Percentiles rank a stretch among this genome's conserved stretches.
Conservation (phyloP, 176 grass and related monocot genomes). For the Zea luxurians region DNA sequence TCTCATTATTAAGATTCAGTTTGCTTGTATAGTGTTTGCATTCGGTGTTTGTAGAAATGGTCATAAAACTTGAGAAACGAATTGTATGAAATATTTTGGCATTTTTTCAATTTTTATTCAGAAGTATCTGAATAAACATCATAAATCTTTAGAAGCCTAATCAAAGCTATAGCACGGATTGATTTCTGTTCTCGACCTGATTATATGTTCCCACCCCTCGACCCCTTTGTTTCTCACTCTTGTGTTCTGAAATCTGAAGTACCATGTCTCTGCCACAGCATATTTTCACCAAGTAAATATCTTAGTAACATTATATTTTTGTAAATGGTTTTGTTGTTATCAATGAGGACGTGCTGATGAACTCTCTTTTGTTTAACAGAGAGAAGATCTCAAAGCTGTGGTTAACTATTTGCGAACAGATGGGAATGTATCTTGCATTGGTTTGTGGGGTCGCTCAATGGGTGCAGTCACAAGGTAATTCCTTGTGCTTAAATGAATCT, state of each 20-base stretch:
- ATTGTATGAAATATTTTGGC: not conserved
- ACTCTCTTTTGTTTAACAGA: constrained; percentile 58
- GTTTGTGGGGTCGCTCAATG: constrained; percentile 99
- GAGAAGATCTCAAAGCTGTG: constrained; percentile 92
- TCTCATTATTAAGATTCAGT: constrained; percentile 20
- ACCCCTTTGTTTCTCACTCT: constrained; percentile 29
- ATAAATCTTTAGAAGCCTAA: constrained; percentile 14
- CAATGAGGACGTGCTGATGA: constrained; percentile 30
- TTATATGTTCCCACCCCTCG: not conserved
- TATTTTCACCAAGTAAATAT: constrained; percentile 16
- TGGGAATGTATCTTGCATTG: constrained; percentile 88
- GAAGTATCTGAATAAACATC: constrained; percentile 16
- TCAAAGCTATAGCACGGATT: not conserved
- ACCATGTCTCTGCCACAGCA: not conserved
- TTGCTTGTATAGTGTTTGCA: constrained; percentile 13
- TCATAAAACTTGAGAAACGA: not conserved
- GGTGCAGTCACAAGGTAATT: constrained; percentile 91
- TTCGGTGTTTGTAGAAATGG: not conserved
- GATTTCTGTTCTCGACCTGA: not conserved
- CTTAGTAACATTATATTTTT: not conserved
- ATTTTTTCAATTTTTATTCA: constrained; percentile 2
- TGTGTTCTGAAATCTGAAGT: constrained; percentile 12
- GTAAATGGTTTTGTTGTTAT: constrained; percentile 19
- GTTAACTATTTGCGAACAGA: constrained; percentile 82
- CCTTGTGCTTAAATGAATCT: constrained; percentile 17